A percentile compares a stretch with the other conserved stretches of the same genome.
phyloP scores from a whole-genome alignment of 1,284 basidiomycete genomes.

The Sporisorium graminicola region DNA sequence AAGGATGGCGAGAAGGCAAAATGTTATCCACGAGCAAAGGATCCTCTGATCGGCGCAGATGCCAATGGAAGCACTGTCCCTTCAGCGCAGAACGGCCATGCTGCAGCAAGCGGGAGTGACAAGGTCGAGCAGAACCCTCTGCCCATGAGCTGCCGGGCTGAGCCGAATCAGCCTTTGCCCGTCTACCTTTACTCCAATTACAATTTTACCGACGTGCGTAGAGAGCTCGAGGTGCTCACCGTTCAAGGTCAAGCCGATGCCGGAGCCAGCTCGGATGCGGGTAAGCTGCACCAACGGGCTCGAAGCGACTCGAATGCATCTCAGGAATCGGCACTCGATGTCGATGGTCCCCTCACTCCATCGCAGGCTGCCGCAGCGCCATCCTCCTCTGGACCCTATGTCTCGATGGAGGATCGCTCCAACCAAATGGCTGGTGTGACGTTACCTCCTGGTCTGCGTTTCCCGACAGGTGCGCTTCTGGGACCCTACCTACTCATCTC shows the following conservation, averaged over 20 bases:
- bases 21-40: constrained; percentile 52
- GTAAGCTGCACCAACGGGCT: constrained; percentile 13
- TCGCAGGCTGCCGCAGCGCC: constrained; percentile 17
- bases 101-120: neutral
- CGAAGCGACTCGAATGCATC: constrained; percentile 39
- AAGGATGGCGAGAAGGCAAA: constrained; percentile 53
- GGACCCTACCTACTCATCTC: constrained; percentile 62
- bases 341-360: constrained; percentile 32
- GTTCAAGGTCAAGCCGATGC: constrained; percentile 17
- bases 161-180: constrained; percentile 33
- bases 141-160: constrained; percentile 40
- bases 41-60: constrained; percentile 26
- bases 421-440: constrained; percentile 56
- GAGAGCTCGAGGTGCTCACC: constrained; percentile 62
- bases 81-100: constrained; percentile 6
- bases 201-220: constrained; percentile 65
- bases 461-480: constrained; percentile 60
- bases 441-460: constrained; percentile 64
- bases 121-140: constrained; percentile 50
- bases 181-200: constrained; percentile 65
- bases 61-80: neutral
- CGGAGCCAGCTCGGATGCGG: neutral
- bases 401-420: constrained; percentile 54
- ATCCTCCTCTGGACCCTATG: constrained; percentile 19
- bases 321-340: constrained; percentile 43